Conservation (phyloP, 2,329 filamentous ascomycete species). For the Trichoderma guizhouense region DNA sequence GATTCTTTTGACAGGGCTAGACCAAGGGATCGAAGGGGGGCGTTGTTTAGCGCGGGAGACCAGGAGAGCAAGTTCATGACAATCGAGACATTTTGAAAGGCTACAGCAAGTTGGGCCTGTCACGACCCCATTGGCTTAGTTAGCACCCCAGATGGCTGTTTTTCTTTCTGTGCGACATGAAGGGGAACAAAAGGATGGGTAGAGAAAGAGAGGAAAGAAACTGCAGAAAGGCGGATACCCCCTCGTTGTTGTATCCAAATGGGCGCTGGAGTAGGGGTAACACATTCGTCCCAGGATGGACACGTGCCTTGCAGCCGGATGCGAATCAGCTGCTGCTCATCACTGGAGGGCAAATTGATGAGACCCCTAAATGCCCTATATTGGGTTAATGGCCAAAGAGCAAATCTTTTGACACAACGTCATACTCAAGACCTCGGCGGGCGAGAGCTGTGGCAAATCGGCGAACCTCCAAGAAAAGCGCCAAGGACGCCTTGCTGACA, state of each 20-base stretch:
- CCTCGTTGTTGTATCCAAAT: background rate
- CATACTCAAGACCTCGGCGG: background rate
- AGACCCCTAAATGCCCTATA: background rate
- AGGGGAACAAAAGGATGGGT: background rate
- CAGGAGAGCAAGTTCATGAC: background rate
- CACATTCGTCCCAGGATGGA: background rate
- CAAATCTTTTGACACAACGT: background rate
- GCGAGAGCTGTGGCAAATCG: background rate
- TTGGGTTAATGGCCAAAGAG: background rate
- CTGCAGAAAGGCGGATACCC: background rate
- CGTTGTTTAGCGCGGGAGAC: background rate
- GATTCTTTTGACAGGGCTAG: background rate
- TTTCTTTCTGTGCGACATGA: background rate
- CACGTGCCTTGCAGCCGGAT: background rate
- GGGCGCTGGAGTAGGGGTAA: background rate
- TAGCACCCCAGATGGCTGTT: background rate
- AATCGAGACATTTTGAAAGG: background rate
- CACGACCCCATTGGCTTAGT: background rate
- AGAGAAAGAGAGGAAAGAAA: background rate
- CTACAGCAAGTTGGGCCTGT: background rate
- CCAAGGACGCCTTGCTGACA: slow-evolving; percentile 1
- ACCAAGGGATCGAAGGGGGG: background rate
- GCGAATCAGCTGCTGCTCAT: background rate
- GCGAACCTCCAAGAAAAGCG: background rate
- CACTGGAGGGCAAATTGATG: background rate